These are phyloP conservation scores for Stachybotrys echinatus DNA, from an alignment of 2,329 filamentous ascomycete genomes.

Conservation along the genomic window DNA sequence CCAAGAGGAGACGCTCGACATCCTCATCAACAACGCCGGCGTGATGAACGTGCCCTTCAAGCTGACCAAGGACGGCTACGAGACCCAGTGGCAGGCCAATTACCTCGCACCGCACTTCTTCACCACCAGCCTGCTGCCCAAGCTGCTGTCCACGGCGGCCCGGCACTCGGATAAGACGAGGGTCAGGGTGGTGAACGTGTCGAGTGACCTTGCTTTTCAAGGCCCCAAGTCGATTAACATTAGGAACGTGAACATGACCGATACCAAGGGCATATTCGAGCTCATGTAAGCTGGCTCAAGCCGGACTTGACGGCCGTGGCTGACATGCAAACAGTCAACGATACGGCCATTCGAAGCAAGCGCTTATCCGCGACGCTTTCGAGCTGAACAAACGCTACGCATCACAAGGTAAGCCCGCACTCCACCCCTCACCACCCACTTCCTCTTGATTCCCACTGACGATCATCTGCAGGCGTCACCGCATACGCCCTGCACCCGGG, in stretches of 20 bases:
- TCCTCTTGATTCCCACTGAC: neutral
- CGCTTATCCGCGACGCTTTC: constrained; percentile 2
- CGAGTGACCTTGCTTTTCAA: constrained; percentile 13
- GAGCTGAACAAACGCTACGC: constrained; percentile 11
- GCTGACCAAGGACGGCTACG: constrained; percentile 12
- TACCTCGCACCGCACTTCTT: constrained; percentile 14
- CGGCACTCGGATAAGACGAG: constrained; percentile 7
- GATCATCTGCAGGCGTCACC: constrained; percentile 9
- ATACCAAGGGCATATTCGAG: neutral
- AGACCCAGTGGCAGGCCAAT: constrained; percentile 16
- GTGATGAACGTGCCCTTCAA: constrained; percentile 14
- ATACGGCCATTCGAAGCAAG: constrained; percentile 5
- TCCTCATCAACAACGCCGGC: constrained; percentile 16
- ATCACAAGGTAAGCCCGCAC: constrained; percentile 2
- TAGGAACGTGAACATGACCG: neutral
- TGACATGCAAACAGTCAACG: constrained; percentile 1
- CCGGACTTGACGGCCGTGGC: neutral
- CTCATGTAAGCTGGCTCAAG: neutral
- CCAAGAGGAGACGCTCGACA: constrained; percentile 11
- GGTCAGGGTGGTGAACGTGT: constrained; percentile 16
- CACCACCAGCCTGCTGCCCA: constrained; percentile 11
- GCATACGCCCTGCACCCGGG: constrained; percentile 17
- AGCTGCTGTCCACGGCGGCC: constrained; percentile 9
- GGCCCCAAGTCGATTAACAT: constrained; percentile 13
- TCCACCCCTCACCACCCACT: neutral